Conservation (phyloP, 768 basidiomycete genomes). For the Serpula lacrymans region DNA sequence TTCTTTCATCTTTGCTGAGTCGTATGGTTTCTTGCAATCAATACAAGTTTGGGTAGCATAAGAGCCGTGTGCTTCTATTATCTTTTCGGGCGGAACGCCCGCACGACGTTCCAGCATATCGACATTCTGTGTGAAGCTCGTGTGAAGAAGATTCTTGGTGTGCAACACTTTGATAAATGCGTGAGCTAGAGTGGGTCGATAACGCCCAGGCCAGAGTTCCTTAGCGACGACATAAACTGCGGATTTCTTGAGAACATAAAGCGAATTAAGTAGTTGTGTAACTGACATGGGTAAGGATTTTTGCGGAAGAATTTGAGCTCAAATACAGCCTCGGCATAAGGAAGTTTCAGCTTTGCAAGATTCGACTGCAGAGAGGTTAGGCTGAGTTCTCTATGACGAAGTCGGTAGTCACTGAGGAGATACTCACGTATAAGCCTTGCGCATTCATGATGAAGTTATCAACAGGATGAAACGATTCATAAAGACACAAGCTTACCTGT, state of each 20-base stretch:
- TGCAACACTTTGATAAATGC: slow-evolving; percentile 84
- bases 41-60: slow-evolving; percentile 89
- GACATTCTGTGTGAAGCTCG: slow-evolving; percentile 88
- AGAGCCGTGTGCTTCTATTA: slow-evolving; percentile 95
- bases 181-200: slow-evolving; percentile 85
- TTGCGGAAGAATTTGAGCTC: slow-evolving; percentile 81
- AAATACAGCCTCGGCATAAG: slow-evolving; percentile 95
- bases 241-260: too few relatives aligned
- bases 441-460: not conserved
- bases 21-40: slow-evolving; percentile 57
- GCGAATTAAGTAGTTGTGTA: not conserved
- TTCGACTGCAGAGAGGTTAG: slow-evolving; percentile 54
- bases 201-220: slow-evolving; percentile 89
- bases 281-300: slow-evolving; percentile 78
- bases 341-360: slow-evolving; percentile 70
- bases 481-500: slow-evolving; percentile 57
- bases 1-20: slow-evolving; percentile 64
- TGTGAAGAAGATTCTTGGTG: slow-evolving; percentile 64
- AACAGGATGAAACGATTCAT: too few relatives aligned
- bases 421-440: slow-evolving; percentile 27
- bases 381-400: not conserved
- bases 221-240: slow-evolving; percentile 92
- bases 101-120: slow-evolving; percentile 89
- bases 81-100: slow-evolving; percentile 66
- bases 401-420: not conserved